Base-by-base conservation (phyloP, 2,329 filamentous ascomycete species). In the Paracoccidioides lutzii region DNA sequence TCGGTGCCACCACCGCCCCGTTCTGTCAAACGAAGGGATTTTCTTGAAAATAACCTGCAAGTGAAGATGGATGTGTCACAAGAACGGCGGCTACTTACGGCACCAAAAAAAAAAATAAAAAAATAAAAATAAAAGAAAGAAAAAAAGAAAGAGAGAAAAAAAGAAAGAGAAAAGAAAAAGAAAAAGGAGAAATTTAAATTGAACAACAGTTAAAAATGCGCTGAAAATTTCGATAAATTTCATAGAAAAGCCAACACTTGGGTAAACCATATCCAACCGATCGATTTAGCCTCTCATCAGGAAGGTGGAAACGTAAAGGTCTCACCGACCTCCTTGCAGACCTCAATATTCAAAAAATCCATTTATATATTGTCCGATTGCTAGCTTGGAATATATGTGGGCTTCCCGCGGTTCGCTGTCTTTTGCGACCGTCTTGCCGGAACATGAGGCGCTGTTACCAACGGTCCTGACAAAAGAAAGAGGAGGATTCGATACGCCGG, bases 31-130 rank as follows among this genome's bases (percentile, higher is more conserved):
- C 7, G 9, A 41, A 41, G 22, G 38, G 15, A 41, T 52, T 42
- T 30, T 52, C 10, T 42, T 52, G 15, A 42, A 33, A 41, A 52
- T 52, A 9, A 22, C 49, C 38, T 52, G 49, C 37, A 42, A 14
- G 49, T 15, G 12, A 9, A n/a, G 37, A 22, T 52, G 49, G 22
- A 52, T n/a, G 49, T 52, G 30, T 52, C 49, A 52, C 49, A 32
- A 52, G 49, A 52, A 52, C 49, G 49, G 49, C 49, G 35, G 48
- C 33, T 51, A 14, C 48, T 51, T 51, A 35, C 48, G n/a, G 35
- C 12, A 30, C 37, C 28, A 10, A 32, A 41, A 41, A 52, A 52
- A 40, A 15, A 44, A 15, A n/a, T n/a, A 38, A 9, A 52, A 52
- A 3, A 32, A 3, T 41, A 40, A 33, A 15, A 41, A 41, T 28